phyloP scores from a whole-genome alignment of 768 basidiomycete genomes.

The Pleurotus platypus region DNA sequence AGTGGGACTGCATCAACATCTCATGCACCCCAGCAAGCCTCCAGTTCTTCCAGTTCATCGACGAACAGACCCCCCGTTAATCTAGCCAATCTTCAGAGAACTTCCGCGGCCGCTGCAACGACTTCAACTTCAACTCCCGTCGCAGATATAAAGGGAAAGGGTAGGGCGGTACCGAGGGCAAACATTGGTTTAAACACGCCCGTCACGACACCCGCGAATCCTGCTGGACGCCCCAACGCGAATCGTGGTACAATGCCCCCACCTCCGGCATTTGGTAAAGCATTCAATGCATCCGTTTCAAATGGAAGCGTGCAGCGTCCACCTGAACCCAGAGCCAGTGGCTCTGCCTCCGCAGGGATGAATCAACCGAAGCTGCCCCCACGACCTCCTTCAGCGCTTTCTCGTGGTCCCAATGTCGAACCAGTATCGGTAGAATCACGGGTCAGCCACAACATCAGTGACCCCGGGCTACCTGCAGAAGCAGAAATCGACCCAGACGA shows the following conservation, averaged over 20 bases:
- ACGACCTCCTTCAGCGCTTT: constrained; percentile 11
- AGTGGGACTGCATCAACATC: neutral
- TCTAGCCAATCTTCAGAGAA: neutral
- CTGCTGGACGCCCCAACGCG: neutral
- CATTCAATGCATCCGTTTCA: neutral
- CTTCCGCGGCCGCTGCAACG: constrained; percentile 6
- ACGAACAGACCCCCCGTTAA: neutral
- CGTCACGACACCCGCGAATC: neutral
- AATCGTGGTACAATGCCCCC: neutral
- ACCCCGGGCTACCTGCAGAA: constrained; percentile 1
- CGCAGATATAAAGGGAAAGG: constrained; percentile 3
- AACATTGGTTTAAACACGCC: constrained; percentile 1
- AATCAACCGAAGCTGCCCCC: neutral
- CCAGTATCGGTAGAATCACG: constrained; percentile 2
- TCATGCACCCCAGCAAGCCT: constrained; percentile 3
- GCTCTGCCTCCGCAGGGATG: neutral
- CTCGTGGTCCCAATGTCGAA: constrained; percentile 4
- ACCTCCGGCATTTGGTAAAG: neutral
- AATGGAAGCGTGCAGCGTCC: neutral
- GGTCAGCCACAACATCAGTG: neutral
- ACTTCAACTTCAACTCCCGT: neutral
- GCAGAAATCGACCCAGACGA: constrained; percentile 23
- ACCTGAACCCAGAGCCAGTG: neutral
- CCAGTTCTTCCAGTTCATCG: constrained; percentile 11
- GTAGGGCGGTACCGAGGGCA: neutral